These are phyloP conservation scores for Beauveria sp. DNA, from an alignment of 2,329 filamentous ascomycete genomes.

Conservation along the genomic window DNA sequence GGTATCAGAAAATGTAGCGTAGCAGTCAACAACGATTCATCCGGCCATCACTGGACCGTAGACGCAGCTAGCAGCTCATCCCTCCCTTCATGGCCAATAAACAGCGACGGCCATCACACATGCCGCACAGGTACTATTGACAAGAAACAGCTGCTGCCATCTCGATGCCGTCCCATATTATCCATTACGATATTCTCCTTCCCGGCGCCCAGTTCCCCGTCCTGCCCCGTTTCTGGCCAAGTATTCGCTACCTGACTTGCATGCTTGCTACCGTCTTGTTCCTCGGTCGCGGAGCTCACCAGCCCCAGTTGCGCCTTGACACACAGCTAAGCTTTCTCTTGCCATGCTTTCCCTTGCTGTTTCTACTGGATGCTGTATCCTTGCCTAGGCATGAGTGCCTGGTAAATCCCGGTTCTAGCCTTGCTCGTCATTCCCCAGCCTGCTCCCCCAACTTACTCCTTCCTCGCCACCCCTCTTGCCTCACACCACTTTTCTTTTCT, in stretches of 20 bases:
- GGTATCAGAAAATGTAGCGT: too few relatives aligned
- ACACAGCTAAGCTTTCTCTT: background rate
- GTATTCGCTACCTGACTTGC: background rate
- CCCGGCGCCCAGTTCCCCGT: background rate
- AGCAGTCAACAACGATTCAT: background rate
- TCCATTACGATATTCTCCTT: background rate
- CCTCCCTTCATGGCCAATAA: background rate
- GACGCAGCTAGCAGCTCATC: background rate
- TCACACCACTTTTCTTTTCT: conserved; percentile 2
- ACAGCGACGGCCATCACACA: background rate
- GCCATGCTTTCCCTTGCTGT: background rate
- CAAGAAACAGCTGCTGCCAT: background rate
- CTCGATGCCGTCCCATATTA: background rate
- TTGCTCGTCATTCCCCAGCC: background rate
- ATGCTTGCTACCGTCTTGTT: background rate
- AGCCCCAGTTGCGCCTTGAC: background rate
- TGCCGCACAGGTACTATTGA: background rate
- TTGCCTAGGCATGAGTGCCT: background rate
- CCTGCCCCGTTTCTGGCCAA: background rate
- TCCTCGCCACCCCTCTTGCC: background rate
- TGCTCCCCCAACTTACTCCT: background rate
- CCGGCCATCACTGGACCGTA: background rate
- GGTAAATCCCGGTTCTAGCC: background rate
- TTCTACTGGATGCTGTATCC: background rate
- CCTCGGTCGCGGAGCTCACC: background rate